Evolutionary conservation across 345 rosid genomes (phyloP), one percentile per base, ranked within the genome.

Genomic region (Salix viminalis): DNA sequence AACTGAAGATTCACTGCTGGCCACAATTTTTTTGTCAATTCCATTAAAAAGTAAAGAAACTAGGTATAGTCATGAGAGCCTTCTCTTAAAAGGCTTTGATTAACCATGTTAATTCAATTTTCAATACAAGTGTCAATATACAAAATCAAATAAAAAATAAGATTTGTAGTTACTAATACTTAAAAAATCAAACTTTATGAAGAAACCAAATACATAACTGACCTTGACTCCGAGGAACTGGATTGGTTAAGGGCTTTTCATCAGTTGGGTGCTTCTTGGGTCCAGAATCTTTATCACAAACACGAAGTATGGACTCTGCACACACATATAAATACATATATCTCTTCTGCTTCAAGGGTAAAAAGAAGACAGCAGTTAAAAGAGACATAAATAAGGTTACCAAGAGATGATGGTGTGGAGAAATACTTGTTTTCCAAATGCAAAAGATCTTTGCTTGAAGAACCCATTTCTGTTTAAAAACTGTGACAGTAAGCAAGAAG

Each of bases 201-300:
- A n/a, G 26, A 56, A 56, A 56, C 26, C 61, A 56, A n/a, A 56
- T 56, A 56, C 23, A 21, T 24, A 56, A n/a, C 26, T 56, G 4
- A 89, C 92, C 87, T 83, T 88, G 91, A 84, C 95, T 94, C 84
- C 66, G 82, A 37, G 91, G 86, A 85, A 82, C 73, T 9, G 84
- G 80, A 79, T 64, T 71, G 58, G 86, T 79, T 18, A 41, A n/a
- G 6, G 92, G 95, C 77, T 84, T 88, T 30, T 71, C 69, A 34
- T 66, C 74, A 16, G 77, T 67, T 13, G 65, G 76, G 34, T 79
- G 76, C 42, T 61, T 78, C 84, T 52, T 67, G 41, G 84, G 46
- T 1, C 11, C 28, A 0, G 80, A 79, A 19, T 69, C 76, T 67
- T 83, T 83, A 9, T 71, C 65, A 67, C 84, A 67, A 0, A 90